Percentiles rank a stretch among this genome's conserved stretches.
phyloP scores from a whole-genome alignment of 1,284 basidiomycete species.

The Caloboletus firmus region DNA sequence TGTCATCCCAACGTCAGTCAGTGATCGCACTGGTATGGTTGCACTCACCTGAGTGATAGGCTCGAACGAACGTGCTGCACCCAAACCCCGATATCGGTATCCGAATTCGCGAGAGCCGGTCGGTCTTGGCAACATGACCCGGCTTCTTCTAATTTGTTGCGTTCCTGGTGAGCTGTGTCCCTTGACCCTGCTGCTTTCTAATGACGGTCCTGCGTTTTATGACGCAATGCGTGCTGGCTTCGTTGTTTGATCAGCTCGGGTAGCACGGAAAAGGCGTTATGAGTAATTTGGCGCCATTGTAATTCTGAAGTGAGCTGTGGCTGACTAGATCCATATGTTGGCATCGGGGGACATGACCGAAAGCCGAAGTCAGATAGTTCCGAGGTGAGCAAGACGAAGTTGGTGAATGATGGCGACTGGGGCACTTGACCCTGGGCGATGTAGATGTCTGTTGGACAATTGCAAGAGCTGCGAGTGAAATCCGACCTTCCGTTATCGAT shows the following conservation, averaged over 20 bases:
- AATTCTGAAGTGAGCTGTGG: neutral
- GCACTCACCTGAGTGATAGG: neutral
- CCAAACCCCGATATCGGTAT: neutral
- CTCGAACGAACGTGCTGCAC: neutral
- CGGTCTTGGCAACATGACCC: neutral
- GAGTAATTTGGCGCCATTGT: neutral
- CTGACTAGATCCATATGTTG: neutral
- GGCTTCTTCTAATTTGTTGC: neutral
- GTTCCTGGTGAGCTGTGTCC: neutral
- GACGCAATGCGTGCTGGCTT: neutral
- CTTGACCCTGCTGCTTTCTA: neutral
- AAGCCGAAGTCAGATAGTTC: neutral
- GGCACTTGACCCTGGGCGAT: no score
- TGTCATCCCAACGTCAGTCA: neutral
- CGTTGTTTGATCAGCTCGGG: neutral
- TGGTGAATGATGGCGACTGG: slow-evolving; percentile 3
- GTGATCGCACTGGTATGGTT: neutral
- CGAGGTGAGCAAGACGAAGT: slow-evolving; percentile 2
- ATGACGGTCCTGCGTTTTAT: neutral
- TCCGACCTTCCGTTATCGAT: neutral
- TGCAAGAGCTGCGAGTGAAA: neutral
- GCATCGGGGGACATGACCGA: neutral
- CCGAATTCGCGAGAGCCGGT: neutral
- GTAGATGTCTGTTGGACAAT: no score
- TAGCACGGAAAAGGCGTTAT: neutral